These are phyloP conservation scores for Candida andamanensis DNA, from an alignment of 805 yeast species.

Conservation along the genomic window DNA sequence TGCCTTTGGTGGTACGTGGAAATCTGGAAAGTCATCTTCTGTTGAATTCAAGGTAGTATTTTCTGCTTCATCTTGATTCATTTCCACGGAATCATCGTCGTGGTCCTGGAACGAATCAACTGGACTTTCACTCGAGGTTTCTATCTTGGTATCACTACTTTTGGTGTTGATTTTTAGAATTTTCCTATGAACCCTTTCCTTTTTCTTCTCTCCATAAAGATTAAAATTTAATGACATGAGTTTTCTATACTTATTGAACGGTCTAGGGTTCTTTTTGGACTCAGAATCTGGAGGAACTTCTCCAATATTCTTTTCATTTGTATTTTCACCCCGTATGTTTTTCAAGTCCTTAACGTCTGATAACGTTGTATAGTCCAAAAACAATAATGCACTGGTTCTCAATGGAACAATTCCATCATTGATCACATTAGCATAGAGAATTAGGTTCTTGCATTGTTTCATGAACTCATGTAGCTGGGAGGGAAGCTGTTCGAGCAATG, in stretches of 20 bases:
- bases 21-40: constrained; percentile 12
- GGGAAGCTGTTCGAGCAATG: constrained; percentile 36
- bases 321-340: constrained; percentile 5
- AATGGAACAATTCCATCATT: constrained; percentile 45
- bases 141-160: constrained; percentile 17
- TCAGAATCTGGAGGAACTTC: constrained; percentile 23
- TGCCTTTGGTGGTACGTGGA: constrained; percentile 43
- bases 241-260: constrained; percentile 12
- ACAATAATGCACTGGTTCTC: constrained; percentile 38
- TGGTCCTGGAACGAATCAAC: constrained; percentile 5
- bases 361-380: constrained; percentile 39
- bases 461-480: constrained; percentile 32
- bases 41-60: constrained; percentile 6
- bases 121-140: too few relatives aligned
- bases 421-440: constrained; percentile 40
- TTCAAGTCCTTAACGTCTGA: constrained; percentile 33
- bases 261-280: constrained; percentile 2
- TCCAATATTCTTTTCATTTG: constrained; percentile 16
- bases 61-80: constrained; percentile 12
- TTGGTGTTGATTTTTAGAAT: constrained; percentile 19
- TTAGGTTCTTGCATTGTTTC: constrained; percentile 25
- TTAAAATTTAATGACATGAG: constrained; percentile 16
- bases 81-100: constrained; percentile 6
- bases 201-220: constrained; percentile 6
- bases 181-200: constrained; percentile 13